Conservation (phyloP, 768 basidiomycete genomes). For the Favolaschia claudopus region DNA sequence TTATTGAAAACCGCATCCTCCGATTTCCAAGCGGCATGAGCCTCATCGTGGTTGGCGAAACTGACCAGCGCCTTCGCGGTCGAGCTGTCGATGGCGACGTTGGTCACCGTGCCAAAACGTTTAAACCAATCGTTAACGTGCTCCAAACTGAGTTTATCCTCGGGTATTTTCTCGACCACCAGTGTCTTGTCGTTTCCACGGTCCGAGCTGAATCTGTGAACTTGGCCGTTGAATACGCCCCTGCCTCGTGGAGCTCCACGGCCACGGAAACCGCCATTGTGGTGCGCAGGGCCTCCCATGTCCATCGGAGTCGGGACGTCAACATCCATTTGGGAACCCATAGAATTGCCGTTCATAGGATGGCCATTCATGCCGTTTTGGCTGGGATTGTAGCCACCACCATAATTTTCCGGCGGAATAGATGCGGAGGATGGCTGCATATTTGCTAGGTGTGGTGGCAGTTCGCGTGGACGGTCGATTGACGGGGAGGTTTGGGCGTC, state of each 20-base stretch:
- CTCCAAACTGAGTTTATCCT: slow-evolving; percentile 79
- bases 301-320: slow-evolving; percentile 41
- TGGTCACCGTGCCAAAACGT: slow-evolving; percentile 90
- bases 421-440: slow-evolving; percentile 6
- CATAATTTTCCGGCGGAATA: slow-evolving; percentile 18
- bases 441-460: slow-evolving; percentile 36
- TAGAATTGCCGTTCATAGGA: slow-evolving; percentile 29
- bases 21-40: slow-evolving; percentile 88
- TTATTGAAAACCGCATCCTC: slow-evolving; percentile 96
- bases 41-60: slow-evolving; percentile 84
- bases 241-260: slow-evolving; percentile 54
- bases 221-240: slow-evolving; percentile 71
- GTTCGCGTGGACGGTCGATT: slow-evolving; percentile 34
- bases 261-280: slow-evolving; percentile 40
- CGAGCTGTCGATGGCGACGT: slow-evolving; percentile 84
- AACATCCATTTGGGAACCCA: slow-evolving; percentile 37
- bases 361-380: slow-evolving; percentile 37
- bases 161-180: slow-evolving; percentile 94
- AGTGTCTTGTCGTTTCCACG: slow-evolving; percentile 80
- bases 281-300: slow-evolving; percentile 36
- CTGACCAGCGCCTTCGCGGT: slow-evolving; percentile 86
- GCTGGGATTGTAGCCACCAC: slow-evolving; percentile 1
- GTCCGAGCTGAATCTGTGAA: slow-evolving; percentile 70
- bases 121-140: slow-evolving; percentile 90
- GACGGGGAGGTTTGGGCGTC: slow-evolving; percentile 40